Percentiles rank a stretch among this genome's conserved stretches.
phyloP scores from a whole-genome alignment of 2,329 filamentous ascomycete species.

The Fusarium hostae region DNA sequence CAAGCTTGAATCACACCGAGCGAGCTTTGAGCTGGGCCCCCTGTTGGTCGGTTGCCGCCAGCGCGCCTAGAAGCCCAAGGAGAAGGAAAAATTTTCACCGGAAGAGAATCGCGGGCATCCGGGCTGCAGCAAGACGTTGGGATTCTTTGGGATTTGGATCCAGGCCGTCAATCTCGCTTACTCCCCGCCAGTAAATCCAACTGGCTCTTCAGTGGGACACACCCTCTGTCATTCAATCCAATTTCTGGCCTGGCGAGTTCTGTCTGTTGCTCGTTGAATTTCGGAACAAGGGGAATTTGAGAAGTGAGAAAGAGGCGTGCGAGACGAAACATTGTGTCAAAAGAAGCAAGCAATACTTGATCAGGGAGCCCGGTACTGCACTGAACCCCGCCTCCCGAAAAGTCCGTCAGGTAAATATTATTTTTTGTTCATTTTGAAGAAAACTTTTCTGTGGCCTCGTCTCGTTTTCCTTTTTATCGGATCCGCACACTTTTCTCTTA shows the following conservation, averaged over 20 bases:
- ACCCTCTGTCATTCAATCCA: slow-evolving; percentile 13
- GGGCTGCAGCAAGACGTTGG: slow-evolving; percentile 42
- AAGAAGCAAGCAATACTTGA: slow-evolving; percentile 16
- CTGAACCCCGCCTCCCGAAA: slow-evolving; percentile 28
- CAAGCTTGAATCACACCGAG: slow-evolving; percentile 46
- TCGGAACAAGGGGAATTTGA: slow-evolving; percentile 26
- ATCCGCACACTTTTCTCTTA: slow-evolving; percentile 13
- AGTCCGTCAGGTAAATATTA: slow-evolving; percentile 16
- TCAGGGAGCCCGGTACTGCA: background rate
- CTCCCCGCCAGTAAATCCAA: slow-evolving; percentile 50
- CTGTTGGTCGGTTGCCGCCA: slow-evolving; percentile 44
- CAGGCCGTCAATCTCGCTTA: slow-evolving; percentile 52
- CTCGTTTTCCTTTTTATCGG: slow-evolving; percentile 26
- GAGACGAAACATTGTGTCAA: background rate
- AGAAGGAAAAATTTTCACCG: slow-evolving; percentile 48
- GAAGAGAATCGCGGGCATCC: slow-evolving; percentile 44
- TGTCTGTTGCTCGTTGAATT: slow-evolving; percentile 24
- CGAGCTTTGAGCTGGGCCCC: slow-evolving; percentile 26
- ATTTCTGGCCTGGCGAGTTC: slow-evolving; percentile 25
- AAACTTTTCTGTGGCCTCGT: slow-evolving; percentile 28
- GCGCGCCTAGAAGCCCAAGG: slow-evolving; percentile 46
- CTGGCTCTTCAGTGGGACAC: slow-evolving; percentile 42
- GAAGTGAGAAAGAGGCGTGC: slow-evolving; percentile 21
- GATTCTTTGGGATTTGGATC: slow-evolving; percentile 37
- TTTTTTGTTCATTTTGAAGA: slow-evolving; percentile 8